Percentiles rank a stretch among this genome's conserved stretches.
These are phyloP conservation scores for Thraustochytrium striatum DNA, from an alignment of 352 stramenopile species.

Conservation along the genomic window DNA sequence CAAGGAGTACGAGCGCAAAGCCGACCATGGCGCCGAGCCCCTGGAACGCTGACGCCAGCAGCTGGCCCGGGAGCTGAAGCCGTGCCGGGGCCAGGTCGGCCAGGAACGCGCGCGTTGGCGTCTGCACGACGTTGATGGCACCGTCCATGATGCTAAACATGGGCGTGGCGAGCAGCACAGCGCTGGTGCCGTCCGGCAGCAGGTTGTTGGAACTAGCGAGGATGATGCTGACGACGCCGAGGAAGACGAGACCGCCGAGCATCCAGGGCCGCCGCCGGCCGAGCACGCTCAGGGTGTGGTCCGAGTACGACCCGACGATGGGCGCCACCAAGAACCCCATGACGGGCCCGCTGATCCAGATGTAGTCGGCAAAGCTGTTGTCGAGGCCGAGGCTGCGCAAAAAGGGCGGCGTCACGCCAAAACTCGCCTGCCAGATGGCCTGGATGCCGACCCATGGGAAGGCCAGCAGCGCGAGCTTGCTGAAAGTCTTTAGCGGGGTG, in stretches of 20 bases:
- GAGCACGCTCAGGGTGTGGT: background rate
- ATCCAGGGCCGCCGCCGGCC: background rate
- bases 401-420: background rate
- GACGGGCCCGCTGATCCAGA: conserved; percentile 2
- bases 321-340: conserved; percentile 3
- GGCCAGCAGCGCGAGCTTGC: background rate
- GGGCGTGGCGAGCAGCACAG: background rate
- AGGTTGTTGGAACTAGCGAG: background rate
- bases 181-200: background rate
- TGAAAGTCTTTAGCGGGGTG: background rate
- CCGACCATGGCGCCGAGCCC: background rate
- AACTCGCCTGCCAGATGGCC: background rate
- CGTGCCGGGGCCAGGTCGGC: background rate
- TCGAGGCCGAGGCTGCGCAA: background rate
- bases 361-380: background rate
- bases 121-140: conserved; percentile 16
- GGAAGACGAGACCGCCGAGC: conserved; percentile 1
- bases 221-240: conserved; percentile 1
- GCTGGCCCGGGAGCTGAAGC: background rate
- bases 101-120: background rate
- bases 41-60: background rate
- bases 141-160: background rate
- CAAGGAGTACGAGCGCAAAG: background rate
- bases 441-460: conserved; percentile 15
- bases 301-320: background rate